phyloP scores from a whole-genome alignment of 495 filamentous ascomycete species.

The Podospora conica region DNA sequence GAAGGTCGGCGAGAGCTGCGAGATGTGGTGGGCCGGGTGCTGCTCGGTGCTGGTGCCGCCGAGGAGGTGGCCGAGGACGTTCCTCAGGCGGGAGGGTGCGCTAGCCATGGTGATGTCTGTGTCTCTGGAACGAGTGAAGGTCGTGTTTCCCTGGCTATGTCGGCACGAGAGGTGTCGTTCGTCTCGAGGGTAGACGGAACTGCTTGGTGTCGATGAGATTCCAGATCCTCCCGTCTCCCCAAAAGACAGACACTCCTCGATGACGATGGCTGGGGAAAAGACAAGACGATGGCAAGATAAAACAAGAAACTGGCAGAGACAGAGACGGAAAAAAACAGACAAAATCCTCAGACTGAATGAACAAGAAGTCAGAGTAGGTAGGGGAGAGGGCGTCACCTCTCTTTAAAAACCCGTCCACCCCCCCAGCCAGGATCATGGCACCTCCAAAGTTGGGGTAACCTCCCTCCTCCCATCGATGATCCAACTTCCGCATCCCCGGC shows the following conservation, averaged over 20 bases:
- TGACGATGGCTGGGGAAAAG: too few relatives aligned
- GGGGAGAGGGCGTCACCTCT: too few relatives aligned
- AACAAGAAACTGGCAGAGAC: too few relatives aligned
- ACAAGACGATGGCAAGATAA: too few relatives aligned
- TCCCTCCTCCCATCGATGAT: too few relatives aligned
- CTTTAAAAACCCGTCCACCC: background rate
- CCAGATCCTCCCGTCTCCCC: too few relatives aligned
- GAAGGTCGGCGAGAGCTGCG: constrained; percentile 79
- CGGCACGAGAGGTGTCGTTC: background rate
- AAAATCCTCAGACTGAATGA: too few relatives aligned
- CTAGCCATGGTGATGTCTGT: constrained; percentile 35
- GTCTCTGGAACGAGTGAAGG: background rate
- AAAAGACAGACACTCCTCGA: too few relatives aligned
- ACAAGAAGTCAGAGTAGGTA: too few relatives aligned
- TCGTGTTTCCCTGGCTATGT: background rate
- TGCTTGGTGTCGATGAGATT: background rate
- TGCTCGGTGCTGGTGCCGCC: constrained; percentile 29
- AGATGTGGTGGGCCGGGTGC: constrained; percentile 54
- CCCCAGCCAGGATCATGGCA: background rate
- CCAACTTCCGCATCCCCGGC: background rate
- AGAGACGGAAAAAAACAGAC: too few relatives aligned
- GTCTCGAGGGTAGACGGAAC: background rate
- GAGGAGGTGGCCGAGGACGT: constrained; percentile 58
- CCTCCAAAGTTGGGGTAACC: background rate
- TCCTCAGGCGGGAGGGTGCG: constrained; percentile 43